These are phyloP conservation scores for Arthroderma sp. DNA, from an alignment of 2,329 filamentous ascomycete genomes.

Conservation along the genomic window DNA sequence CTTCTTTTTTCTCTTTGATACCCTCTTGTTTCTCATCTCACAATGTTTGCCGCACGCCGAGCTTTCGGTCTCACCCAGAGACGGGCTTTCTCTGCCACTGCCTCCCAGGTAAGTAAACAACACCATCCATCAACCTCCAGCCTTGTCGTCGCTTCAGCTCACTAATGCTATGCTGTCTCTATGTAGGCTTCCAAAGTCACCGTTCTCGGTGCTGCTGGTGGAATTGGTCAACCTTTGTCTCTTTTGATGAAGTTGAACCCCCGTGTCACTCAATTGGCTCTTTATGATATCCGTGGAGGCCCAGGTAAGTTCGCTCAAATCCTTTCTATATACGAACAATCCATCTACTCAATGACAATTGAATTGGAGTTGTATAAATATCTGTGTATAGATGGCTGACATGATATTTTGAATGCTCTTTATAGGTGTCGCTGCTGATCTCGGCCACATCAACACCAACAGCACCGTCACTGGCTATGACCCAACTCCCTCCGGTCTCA, in stretches of 20 bases:
- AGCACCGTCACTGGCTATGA: conserved; percentile 84
- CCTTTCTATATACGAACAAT: too few relatives aligned
- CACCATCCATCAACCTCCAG: conserved; percentile 7
- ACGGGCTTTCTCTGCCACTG: conserved; percentile 69
- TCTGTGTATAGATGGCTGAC: background rate
- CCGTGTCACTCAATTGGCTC: conserved; percentile 78
- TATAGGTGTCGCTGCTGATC: conserved; percentile 88
- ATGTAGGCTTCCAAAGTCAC: conserved; percentile 86
- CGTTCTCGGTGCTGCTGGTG: conserved; percentile 90
- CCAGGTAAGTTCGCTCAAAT: conserved; percentile 54
- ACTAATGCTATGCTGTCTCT: too few relatives aligned
- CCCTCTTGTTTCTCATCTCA: conserved; percentile 21
- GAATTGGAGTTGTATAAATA: background rate
- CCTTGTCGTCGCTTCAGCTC: background rate
- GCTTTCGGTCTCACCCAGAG: conserved; percentile 48
- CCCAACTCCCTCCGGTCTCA: conserved; percentile 60
- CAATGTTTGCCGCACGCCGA: conserved; percentile 60
- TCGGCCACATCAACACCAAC: conserved; percentile 99
- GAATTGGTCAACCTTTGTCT: conserved; percentile 96
- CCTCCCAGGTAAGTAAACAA: conserved; percentile 51
- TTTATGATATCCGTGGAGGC: conserved; percentile 93
- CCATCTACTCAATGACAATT: background rate
- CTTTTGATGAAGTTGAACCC: conserved; percentile 98
- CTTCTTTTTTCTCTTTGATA: conserved; percentile 8
- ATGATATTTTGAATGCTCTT: conserved; percentile 10